Evolutionary conservation across 2,329 filamentous ascomycete species (phyloP).

Genomic region (Bipolaris cookei): DNA sequence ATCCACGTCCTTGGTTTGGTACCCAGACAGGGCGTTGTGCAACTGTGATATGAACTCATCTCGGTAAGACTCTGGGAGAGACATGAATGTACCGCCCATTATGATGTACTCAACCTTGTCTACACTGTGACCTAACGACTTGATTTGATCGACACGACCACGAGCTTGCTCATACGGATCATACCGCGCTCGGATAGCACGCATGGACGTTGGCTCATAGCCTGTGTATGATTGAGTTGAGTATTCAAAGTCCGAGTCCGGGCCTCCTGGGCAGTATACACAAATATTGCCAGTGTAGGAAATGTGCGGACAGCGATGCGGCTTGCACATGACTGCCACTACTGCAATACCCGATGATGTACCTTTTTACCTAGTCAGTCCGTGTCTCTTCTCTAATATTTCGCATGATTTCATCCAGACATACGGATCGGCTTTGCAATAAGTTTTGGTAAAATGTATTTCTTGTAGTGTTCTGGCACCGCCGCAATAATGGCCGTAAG

Average conservation of each 20-base stretch:
- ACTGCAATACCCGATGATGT: conserved; percentile 97
- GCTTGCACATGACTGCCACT: conserved; percentile 99
- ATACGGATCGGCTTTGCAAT: conserved; percentile 94
- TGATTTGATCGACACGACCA: conserved; percentile 95
- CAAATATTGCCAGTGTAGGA: conserved; percentile 99
- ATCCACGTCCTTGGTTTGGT: conserved; percentile 91
- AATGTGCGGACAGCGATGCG: conserved; percentile 95
- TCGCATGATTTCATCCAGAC: conserved; percentile 34
- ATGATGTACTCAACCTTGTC: conserved; percentile 99
- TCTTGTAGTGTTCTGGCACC: conserved; percentile 99
- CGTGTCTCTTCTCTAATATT: not conserved
- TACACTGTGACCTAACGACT: conserved; percentile 91
- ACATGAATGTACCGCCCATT: conserved; percentile 99
- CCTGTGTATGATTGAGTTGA: conserved; percentile 98
- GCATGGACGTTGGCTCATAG: conserved; percentile 98
- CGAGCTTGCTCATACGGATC: conserved; percentile 97
- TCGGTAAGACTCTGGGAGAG: conserved; percentile 83
- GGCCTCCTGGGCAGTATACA: conserved; percentile 96
- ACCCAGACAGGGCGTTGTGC: conserved; percentile 95
- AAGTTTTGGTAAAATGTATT: conserved; percentile 94
- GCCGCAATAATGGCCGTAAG: conserved; percentile 97
- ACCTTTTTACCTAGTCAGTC: conserved; percentile 56
- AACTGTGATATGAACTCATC: conserved; percentile 94
- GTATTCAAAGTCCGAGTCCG: conserved; percentile 98
- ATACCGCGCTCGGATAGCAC: conserved; percentile 93